These are phyloP conservation scores for Mollisiaceae sp. DNA, from an alignment of 2,329 filamentous ascomycete genomes.

Conservation along the genomic window DNA sequence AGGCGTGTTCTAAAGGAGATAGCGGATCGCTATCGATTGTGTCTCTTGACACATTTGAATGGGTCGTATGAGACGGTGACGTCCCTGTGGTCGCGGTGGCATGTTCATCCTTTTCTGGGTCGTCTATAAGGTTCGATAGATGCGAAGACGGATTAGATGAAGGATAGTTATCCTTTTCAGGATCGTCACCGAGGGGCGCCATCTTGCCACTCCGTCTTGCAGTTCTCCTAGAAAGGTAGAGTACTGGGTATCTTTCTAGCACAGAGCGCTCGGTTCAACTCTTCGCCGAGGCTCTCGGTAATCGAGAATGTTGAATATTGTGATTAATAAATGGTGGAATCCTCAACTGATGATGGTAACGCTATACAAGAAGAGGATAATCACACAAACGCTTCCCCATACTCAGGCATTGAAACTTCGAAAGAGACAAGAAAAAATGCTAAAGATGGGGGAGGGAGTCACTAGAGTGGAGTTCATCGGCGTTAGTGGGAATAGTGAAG, in stretches of 20 bases:
- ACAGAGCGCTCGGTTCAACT: not conserved
- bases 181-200: constrained; percentile 21
- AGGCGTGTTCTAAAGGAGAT: constrained; percentile 47
- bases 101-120: constrained; percentile 32
- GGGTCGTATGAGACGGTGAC: constrained; percentile 27
- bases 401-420: not conserved
- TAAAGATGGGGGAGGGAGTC: constrained; percentile 1
- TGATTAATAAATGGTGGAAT: constrained; percentile 9
- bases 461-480: constrained; percentile 5
- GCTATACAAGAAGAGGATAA: constrained; percentile 1
- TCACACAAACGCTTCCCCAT: not conserved
- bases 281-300: constrained; percentile 16
- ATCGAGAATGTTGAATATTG: not conserved
- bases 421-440: not conserved
- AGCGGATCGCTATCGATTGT: constrained; percentile 40
- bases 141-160: constrained; percentile 14
- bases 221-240: not conserved
- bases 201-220: constrained; percentile 22
- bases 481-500: constrained; percentile 8
- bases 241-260: not conserved
- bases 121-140: constrained; percentile 8
- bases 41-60: constrained; percentile 30
- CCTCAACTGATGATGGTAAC: not conserved
- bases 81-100: constrained; percentile 15
- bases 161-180: constrained; percentile 29